These are phyloP conservation scores for Scheffersomyces coipomensis DNA, from an alignment of 805 yeast genomes.

Conservation along the genomic window DNA sequence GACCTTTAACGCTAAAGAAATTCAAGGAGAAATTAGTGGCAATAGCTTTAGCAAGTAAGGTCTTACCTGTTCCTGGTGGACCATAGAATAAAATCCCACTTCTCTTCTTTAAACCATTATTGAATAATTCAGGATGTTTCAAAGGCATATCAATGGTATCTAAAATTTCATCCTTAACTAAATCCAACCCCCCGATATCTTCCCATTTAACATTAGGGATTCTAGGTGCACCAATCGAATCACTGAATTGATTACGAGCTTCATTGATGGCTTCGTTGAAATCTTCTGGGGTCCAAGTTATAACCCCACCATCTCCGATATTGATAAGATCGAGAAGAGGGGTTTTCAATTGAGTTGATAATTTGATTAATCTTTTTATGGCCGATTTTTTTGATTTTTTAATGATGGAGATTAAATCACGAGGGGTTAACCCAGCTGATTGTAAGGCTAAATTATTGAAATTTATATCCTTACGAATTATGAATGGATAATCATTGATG, in stretches of 20 bases:
- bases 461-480: slow-evolving; percentile 46
- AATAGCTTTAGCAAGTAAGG: slow-evolving; percentile 92
- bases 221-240: slow-evolving; percentile 94
- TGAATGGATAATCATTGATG: slow-evolving; percentile 12
- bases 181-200: slow-evolving; percentile 92
- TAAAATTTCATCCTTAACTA: slow-evolving; percentile 86
- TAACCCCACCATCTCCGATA: slow-evolving; percentile 54
- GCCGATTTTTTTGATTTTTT: slow-evolving; percentile 62
- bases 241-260: slow-evolving; percentile 86
- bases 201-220: slow-evolving; percentile 96
- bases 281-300: slow-evolving; percentile 56
- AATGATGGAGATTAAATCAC: slow-evolving; percentile 73
- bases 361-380: slow-evolving; percentile 42
- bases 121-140: slow-evolving; percentile 86
- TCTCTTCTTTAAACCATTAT: slow-evolving; percentile 86
- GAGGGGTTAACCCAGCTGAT: slow-evolving; percentile 90
- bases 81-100: slow-evolving; percentile 95
- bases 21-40: slow-evolving; percentile 94
- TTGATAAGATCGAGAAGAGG: slow-evolving; percentile 29
- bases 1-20: slow-evolving; percentile 96
- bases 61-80: slow-evolving; percentile 98
- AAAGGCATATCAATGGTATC: slow-evolving; percentile 97
- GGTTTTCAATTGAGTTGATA: slow-evolving; percentile 19
- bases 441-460: slow-evolving; percentile 65
- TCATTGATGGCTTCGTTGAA: slow-evolving; percentile 69